Percentiles rank a stretch among this genome's conserved stretches.
Conservation (phyloP, 805 yeast genomes). For the Barnettozyma wickerhamii region DNA sequence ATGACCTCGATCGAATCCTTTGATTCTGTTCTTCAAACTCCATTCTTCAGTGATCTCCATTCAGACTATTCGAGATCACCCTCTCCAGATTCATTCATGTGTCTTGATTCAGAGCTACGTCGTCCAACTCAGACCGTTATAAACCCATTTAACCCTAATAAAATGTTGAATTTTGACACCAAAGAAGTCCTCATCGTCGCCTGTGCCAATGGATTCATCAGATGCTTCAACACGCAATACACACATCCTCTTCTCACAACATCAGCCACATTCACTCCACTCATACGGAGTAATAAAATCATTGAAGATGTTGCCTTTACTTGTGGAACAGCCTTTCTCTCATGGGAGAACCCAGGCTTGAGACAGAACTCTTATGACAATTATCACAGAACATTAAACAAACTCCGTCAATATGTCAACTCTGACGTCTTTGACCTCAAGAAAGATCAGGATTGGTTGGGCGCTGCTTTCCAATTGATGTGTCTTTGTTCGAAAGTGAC, state of each 20-base stretch:
- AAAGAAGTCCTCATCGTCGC: conserved; percentile 20
- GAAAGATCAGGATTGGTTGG: conserved; percentile 32
- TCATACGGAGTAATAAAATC: conserved; percentile 26
- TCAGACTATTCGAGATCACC: neutral
- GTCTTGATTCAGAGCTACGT: neutral
- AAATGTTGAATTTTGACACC: conserved; percentile 1
- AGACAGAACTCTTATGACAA: conserved; percentile 20
- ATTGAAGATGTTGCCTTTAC: conserved; percentile 33
- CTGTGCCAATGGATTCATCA: conserved; percentile 37
- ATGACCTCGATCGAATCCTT: too few species aligned
- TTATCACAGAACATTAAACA: conserved; percentile 24
- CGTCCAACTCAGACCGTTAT: too few species aligned
- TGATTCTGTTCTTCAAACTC: too few species aligned
- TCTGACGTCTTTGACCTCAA: neutral
- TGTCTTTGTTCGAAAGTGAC: conserved; percentile 36
- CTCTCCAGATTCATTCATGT: neutral
- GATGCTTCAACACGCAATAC: conserved; percentile 37
- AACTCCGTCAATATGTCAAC: neutral
- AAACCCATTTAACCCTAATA: too few species aligned
- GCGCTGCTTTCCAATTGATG: conserved; percentile 36
- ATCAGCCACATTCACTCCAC: conserved; percentile 36
- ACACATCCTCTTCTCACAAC: conserved; percentile 38
- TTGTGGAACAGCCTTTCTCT: conserved; percentile 38
- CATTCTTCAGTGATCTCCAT: too few species aligned
- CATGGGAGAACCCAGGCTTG: conserved; percentile 29